Evolutionary conservation across 2,329 filamentous ascomycete genomes (phyloP), one percentile per base, ranked within the genome.

Genomic region (Alternaria gaisen): DNA sequence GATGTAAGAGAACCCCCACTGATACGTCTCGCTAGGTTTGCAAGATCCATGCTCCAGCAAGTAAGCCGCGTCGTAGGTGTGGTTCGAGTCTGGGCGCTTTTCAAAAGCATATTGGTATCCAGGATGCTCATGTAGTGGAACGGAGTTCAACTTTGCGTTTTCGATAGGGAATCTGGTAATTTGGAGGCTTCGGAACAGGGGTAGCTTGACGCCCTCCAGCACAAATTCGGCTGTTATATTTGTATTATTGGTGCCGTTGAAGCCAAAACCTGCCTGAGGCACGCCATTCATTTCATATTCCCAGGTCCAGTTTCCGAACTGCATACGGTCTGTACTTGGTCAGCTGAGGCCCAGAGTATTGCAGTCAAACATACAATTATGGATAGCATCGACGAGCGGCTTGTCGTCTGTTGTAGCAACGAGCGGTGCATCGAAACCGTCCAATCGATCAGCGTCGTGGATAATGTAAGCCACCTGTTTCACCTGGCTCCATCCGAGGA

Each of bases 1-100:
- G 9, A 76, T 75, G 59, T 77, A 77, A 0, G 74, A 77, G 53
- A 77, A 77, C 1, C 74, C 73, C 74, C 74, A 77, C 50, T 76
- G 73, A 48, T 77, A 77, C 9, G 68, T 74, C 22, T 75, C 72
- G 43, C 60, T 69, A 8, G 74, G 72, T 38, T 75, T 71, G 53
- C 74, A 77, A 4, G 72, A 72, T 24, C 72, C 69, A 48, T 74
- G 65, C 3, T 56, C 47, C 38, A 65, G 61, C 12, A 76, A 40
- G 28, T 72, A 76, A 3, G 44, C 22, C 3, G 56, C 59, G 20
- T 56, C 63, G 62, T 70, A 74, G 1, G 64, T 20, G 16, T 57
- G 42, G 11, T 63, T 63, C n/a, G 72, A 61, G n/a, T 68, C 60
- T n/a, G 60, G 64, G 1, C 54, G 44, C 28, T 61, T 42, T 1